phyloP scores from a whole-genome alignment of 371 early-diverging fungal species.

The Thermomucor indicae-seudaticae region DNA sequence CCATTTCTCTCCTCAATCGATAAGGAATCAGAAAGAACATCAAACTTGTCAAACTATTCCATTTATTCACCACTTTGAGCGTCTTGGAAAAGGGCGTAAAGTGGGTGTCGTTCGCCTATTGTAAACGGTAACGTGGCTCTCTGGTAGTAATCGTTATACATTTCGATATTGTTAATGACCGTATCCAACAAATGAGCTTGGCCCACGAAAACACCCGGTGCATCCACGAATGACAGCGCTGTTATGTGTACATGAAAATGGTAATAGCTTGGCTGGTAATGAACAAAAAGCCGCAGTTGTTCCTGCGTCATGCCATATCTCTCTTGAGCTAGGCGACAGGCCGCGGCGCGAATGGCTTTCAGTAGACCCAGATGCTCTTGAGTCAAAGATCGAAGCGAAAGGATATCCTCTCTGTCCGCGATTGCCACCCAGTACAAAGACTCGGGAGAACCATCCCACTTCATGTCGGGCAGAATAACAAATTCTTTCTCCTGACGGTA shows the following conservation, averaged over 20 bases:
- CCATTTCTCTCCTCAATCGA: too few relatives aligned
- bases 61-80: too few relatives aligned
- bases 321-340: constrained; percentile 40
- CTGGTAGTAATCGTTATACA: constrained; percentile 33
- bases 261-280: constrained; percentile 87
- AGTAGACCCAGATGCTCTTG: constrained; percentile 60
- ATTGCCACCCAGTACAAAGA: constrained; percentile 70
- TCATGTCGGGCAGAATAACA: constrained; percentile 77
- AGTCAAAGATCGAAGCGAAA: constrained; percentile 64
- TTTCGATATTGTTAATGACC: constrained; percentile 57
- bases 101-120: constrained; percentile 24
- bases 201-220: constrained; percentile 62
- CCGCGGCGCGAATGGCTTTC: constrained; percentile 50
- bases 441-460: constrained; percentile 70
- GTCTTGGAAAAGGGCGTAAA: too few relatives aligned
- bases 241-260: constrained; percentile 83
- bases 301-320: constrained; percentile 37
- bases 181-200: constrained; percentile 75
- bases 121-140: constrained; percentile 31
- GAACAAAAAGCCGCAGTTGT: constrained; percentile 71
- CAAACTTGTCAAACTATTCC: too few relatives aligned
- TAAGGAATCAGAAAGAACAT: too few relatives aligned
- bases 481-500: constrained; percentile 67
- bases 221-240: constrained; percentile 53
- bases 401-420: constrained; percentile 47